phyloP scores from a whole-genome alignment of 1,284 basidiomycete species.

The Heliocybe sulcata region DNA sequence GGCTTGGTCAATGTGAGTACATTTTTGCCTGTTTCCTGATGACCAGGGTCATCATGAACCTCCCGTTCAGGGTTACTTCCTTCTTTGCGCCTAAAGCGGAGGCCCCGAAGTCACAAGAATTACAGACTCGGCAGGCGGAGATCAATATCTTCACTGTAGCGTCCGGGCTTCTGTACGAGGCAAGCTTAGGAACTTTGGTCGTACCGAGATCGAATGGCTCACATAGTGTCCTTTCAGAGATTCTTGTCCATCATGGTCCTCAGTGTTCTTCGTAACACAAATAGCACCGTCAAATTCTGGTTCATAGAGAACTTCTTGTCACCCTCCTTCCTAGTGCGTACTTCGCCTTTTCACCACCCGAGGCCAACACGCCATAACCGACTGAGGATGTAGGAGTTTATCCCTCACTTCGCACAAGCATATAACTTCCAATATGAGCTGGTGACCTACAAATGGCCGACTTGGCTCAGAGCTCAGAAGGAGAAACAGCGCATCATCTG shows the following conservation, averaged over 20 bases:
- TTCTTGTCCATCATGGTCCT: slow-evolving; percentile 99
- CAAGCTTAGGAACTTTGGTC: slow-evolving; percentile 17
- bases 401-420: slow-evolving; percentile 84
- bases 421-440: slow-evolving; percentile 96
- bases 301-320: slow-evolving; percentile 99
- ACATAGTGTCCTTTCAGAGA: slow-evolving; percentile 42
- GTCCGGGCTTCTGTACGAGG: slow-evolving; percentile 94
- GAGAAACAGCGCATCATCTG: slow-evolving; percentile 98
- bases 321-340: slow-evolving; percentile 84
- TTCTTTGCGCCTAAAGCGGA: slow-evolving; percentile 35
- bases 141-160: slow-evolving; percentile 99
- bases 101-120: slow-evolving; percentile 15
- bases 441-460: slow-evolving; percentile 98
- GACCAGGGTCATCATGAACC: background rate
- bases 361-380: background rate
- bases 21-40: background rate
- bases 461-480: slow-evolving; percentile 92
- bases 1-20: background rate
- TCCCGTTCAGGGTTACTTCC: slow-evolving; percentile 40
- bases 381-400: slow-evolving; percentile 69
- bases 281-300: slow-evolving; percentile 96
- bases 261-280: slow-evolving; percentile 90
- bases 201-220: background rate
- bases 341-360: background rate
- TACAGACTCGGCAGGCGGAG: slow-evolving; percentile 55